Evolutionary conservation across 2,329 filamentous ascomycete species (phyloP).

Genomic region (Myriosclerotinia scirpicola): DNA sequence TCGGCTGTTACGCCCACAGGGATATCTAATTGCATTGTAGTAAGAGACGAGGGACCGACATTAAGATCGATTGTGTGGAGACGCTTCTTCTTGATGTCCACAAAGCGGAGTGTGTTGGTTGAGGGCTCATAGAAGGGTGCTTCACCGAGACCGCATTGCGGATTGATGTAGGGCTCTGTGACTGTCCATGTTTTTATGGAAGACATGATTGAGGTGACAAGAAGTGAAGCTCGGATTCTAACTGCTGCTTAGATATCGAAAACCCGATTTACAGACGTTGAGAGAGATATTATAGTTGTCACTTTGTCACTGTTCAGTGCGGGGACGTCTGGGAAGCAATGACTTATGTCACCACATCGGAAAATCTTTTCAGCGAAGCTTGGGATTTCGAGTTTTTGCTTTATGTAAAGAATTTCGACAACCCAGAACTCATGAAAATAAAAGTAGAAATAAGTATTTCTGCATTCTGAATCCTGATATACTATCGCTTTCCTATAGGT

Average conservation of each 20-base stretch:
- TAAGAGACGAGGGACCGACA: constrained; percentile 48
- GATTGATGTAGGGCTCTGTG: constrained; percentile 54
- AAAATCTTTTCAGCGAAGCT: constrained; percentile 20
- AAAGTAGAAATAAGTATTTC: constrained; percentile 9
- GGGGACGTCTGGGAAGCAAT: constrained; percentile 7
- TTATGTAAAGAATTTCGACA: background rate
- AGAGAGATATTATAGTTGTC: background rate
- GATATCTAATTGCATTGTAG: constrained; percentile 50
- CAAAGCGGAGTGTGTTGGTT: constrained; percentile 68
- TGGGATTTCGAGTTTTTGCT: background rate
- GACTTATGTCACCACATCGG: constrained; percentile 13
- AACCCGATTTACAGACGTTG: too few species aligned
- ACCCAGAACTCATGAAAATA: background rate
- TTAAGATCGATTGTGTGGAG: constrained; percentile 69
- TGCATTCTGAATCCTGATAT: background rate
- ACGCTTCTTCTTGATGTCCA: constrained; percentile 78
- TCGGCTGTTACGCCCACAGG: constrained; percentile 71
- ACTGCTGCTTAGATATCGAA: background rate
- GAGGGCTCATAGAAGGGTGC: constrained; percentile 70
- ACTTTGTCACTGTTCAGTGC: background rate
- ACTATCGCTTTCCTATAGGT: background rate
- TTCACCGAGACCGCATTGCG: constrained; percentile 68
- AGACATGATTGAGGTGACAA: constrained; percentile 7
- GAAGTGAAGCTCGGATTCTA: background rate
- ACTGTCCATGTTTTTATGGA: constrained; percentile 48